Evolutionary conservation across 495 filamentous ascomycete genomes (phyloP).

Genomic region (Penicillium crystallinum): DNA sequence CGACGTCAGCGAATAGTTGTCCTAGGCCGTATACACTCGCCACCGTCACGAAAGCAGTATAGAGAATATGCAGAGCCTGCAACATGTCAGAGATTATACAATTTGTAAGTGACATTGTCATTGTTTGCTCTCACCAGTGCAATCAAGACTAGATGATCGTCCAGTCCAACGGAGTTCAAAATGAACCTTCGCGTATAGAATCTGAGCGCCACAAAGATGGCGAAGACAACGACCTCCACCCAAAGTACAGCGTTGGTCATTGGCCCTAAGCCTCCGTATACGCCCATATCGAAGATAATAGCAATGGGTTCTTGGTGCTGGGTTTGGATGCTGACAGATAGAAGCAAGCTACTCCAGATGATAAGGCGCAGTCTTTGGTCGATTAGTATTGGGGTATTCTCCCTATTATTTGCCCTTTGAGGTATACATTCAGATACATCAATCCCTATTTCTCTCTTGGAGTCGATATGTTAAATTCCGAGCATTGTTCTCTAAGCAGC

Average conservation of each 20-base stretch:
- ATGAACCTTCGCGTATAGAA: constrained; percentile 23
- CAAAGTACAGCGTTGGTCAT: constrained; percentile 27
- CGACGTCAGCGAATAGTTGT: constrained; percentile 14
- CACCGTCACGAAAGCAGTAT: constrained; percentile 21
- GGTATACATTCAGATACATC: constrained; percentile 9
- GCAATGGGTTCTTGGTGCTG: background rate
- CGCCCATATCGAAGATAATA: constrained; percentile 12
- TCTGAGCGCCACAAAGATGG: constrained; percentile 17
- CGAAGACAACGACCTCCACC: constrained; percentile 16
- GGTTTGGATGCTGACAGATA: background rate
- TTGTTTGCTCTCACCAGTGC: constrained; percentile 12
- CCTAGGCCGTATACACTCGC: constrained; percentile 20
- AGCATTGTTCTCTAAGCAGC: too few species aligned
- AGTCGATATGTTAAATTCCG: too few species aligned
- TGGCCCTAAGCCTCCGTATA: constrained; percentile 23
- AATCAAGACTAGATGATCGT: constrained; percentile 18
- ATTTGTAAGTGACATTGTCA: background rate
- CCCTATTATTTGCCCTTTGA: too few species aligned
- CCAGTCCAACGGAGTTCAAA: constrained; percentile 19
- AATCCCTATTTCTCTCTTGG: background rate
- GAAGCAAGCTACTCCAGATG: background rate
- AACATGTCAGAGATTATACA: background rate
- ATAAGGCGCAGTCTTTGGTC: background rate
- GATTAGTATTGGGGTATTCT: constrained; percentile 3
- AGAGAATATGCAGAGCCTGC: constrained; percentile 20